Evolutionary conservation across 768 basidiomycete genomes (phyloP).

Genomic region (Leucocoprinus sp.): DNA sequence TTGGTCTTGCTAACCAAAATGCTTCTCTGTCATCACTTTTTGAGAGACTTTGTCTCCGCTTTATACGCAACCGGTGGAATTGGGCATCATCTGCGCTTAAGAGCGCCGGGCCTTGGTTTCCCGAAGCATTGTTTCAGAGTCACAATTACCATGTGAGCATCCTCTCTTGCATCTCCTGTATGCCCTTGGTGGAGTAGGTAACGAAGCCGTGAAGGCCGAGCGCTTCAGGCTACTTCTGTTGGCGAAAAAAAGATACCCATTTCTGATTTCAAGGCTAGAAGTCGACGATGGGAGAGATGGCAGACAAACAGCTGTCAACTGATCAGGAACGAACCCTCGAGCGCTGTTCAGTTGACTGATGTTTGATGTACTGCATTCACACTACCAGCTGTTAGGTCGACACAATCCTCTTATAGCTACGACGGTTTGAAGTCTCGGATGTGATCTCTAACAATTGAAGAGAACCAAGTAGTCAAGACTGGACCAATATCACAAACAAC

Average conservation of each 20-base stretch:
- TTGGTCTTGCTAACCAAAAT: conserved; percentile 36
- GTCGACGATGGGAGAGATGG: too few species aligned
- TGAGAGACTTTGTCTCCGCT: conserved; percentile 25
- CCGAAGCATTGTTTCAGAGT: conserved; percentile 35
- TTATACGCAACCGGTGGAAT: conserved; percentile 27
- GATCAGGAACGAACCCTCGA: too few species aligned
- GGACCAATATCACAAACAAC: too few species aligned
- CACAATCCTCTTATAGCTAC: too few species aligned
- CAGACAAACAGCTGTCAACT: too few species aligned
- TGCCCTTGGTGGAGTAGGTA: conserved; percentile 62
- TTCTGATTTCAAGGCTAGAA: too few species aligned
- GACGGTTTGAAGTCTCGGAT: too few species aligned
- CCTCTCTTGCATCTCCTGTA: conserved; percentile 40
- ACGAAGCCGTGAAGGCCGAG: conserved; percentile 53
- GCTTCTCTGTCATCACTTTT: conserved; percentile 40
- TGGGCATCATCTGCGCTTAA: conserved; percentile 24
- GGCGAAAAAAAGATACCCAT: conserved; percentile 15
- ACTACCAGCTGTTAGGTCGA: too few species aligned
- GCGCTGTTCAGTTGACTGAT: too few species aligned
- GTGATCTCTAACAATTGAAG: too few species aligned
- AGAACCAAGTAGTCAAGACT: too few species aligned
- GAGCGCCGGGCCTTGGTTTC: not conserved
- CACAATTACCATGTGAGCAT: conserved; percentile 32
- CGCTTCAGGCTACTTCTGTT: conserved; percentile 43
- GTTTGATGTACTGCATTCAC: too few species aligned